These are phyloP conservation scores for Lumnitzera littorea DNA, from an alignment of 345 rosid genomes.

Conservation along the genomic window DNA sequence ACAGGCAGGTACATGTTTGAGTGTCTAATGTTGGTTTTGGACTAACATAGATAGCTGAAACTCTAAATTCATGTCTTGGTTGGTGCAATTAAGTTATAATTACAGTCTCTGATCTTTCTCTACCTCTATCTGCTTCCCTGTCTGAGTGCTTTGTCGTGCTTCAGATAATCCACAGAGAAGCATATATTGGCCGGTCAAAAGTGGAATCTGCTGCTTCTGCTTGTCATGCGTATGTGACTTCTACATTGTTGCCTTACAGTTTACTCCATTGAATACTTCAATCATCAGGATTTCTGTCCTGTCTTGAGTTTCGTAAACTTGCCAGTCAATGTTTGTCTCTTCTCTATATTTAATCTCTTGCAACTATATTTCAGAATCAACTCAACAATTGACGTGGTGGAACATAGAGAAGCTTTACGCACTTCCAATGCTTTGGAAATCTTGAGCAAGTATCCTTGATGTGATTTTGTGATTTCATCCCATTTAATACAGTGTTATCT, in stretches of 20 bases:
- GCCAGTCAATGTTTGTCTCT: constrained; percentile 3
- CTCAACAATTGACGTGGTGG: constrained; percentile 60
- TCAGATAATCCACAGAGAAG: constrained; percentile 93
- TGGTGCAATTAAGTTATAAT: neutral
- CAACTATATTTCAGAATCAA: constrained; percentile 48
- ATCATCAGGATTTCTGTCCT: neutral
- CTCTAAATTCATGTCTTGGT: neutral
- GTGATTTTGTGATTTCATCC: neutral
- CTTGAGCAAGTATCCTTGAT: constrained; percentile 76
- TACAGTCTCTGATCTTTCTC: too few relatives aligned
- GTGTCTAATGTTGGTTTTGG: too few relatives aligned
- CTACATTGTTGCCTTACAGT: neutral
- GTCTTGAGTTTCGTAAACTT: neutral
- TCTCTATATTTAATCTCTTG: neutral
- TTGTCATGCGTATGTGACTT: constrained; percentile 62
- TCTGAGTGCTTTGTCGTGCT: neutral
- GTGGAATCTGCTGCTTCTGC: constrained; percentile 89
- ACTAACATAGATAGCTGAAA: too few relatives aligned
- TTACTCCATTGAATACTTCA: too few relatives aligned
- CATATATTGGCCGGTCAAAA: constrained; percentile 78
- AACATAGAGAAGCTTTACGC: constrained; percentile 70
- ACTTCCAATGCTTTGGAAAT: constrained; percentile 89
- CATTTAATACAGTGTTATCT: too few relatives aligned
- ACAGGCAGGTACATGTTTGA: constrained; percentile 67
- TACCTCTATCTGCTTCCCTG: neutral